A percentile compares a stretch with the other conserved stretches of the same genome.
phyloP scores from a whole-genome alignment of 257 asterid genomes.

The Solanum peruvianum region DNA sequence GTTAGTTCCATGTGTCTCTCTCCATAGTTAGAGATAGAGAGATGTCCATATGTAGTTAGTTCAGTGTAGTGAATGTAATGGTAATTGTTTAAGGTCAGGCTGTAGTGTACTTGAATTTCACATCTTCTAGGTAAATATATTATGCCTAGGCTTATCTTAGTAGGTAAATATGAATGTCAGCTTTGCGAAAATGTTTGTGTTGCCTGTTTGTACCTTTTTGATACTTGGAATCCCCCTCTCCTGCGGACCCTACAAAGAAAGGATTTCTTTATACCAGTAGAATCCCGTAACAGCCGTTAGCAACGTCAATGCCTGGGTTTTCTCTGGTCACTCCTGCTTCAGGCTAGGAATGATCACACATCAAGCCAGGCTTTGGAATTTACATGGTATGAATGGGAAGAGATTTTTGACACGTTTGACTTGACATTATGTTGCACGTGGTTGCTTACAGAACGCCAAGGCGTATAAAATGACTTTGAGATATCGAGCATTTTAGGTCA shows the following conservation, averaged over 20 bases:
- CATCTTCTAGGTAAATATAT: not conserved
- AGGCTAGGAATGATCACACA: not conserved
- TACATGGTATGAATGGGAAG: not conserved
- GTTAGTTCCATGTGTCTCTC: not conserved
- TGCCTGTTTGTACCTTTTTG: not conserved
- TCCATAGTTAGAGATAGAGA: not conserved
- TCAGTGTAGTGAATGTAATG: not conserved
- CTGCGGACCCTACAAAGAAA: not conserved
- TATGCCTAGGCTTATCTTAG: not conserved
- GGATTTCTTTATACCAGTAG: not conserved
- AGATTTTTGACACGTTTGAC: not conserved
- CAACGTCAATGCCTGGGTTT: not conserved
- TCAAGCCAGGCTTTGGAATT: not conserved
- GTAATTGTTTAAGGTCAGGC: not conserved
- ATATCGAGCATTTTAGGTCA: not conserved
- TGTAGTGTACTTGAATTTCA: not conserved
- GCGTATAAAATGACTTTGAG: not conserved
- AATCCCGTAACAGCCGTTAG: not conserved
- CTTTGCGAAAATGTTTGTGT: not conserved
- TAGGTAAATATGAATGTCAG: not conserved
- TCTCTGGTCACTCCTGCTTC: not conserved
- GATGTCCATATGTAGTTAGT: slow-evolving; percentile 1
- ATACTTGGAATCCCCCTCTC: not conserved
- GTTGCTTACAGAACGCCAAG: not conserved
- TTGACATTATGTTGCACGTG: not conserved